These are phyloP conservation scores for Kwoniella bestiolae DNA, from an alignment of 768 basidiomycete species.

Conservation along the genomic window DNA sequence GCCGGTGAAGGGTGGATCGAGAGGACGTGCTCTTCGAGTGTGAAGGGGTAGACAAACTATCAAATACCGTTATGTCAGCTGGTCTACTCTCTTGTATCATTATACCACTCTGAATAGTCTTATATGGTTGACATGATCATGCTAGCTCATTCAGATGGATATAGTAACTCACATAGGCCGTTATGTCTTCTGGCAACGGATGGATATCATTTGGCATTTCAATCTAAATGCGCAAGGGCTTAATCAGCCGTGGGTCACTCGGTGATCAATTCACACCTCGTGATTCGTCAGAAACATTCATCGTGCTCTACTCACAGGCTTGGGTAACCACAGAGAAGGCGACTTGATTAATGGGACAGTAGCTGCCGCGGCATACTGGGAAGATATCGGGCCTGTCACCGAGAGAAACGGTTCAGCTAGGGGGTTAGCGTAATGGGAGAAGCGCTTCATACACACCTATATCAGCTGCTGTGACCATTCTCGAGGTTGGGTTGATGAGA, in stretches of 20 bases:
- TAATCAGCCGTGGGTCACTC: neutral
- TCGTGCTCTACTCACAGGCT: constrained; percentile 63
- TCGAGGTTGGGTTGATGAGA: no score
- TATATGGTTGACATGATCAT: no score
- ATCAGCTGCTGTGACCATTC: constrained; percentile 17
- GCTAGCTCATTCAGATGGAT: no score
- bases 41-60: constrained; percentile 96
- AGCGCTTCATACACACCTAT: constrained; percentile 6
- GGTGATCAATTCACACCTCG: neutral
- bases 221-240: constrained; percentile 63
- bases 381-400: constrained; percentile 57
- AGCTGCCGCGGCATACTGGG: constrained; percentile 77
- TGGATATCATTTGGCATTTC: constrained; percentile 88
- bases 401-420: no score
- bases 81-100: no score
- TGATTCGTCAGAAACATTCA: neutral
- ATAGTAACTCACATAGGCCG: constrained; percentile 84
- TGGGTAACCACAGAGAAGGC: constrained; percentile 83
- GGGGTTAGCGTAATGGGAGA: no score
- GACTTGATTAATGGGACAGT: constrained; percentile 87
- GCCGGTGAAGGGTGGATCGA: constrained; percentile 75
- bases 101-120: no score
- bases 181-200: constrained; percentile 87
- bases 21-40: constrained; percentile 83
- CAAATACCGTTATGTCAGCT: neutral